These are phyloP conservation scores for Sesbania bispinosa DNA, from an alignment of 306 rosid genomes.

Conservation along the genomic window DNA sequence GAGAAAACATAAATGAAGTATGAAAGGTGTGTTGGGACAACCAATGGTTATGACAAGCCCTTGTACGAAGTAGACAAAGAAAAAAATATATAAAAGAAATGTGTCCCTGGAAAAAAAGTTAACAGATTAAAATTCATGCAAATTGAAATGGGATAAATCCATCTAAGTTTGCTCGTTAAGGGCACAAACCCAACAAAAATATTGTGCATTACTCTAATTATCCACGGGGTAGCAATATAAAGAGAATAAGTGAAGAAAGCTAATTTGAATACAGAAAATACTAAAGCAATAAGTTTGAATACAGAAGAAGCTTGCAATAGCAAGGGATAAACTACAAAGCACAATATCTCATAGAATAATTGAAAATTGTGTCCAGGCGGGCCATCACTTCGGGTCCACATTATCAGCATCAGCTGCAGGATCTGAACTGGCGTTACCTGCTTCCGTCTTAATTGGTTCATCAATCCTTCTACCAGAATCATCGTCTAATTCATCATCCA, in stretches of 20 bases:
- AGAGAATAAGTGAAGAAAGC: background rate
- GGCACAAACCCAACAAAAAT: conserved; percentile 16
- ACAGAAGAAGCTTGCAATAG: conserved; percentile 21
- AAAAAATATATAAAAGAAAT: background rate
- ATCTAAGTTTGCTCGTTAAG: conserved; percentile 7
- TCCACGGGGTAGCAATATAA: background rate
- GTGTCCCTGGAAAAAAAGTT: background rate
- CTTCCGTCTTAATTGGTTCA: conserved; percentile 57
- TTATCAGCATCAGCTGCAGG: conserved; percentile 42
- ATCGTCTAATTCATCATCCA: conserved; percentile 84
- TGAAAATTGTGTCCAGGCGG: conserved; percentile 3
- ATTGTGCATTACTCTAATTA: conserved; percentile 11
- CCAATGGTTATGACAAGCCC: no score
- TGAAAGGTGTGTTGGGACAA: no score
- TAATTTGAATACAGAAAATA: conserved; percentile 23
- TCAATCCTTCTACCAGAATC: conserved; percentile 67
- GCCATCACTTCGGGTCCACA: conserved; percentile 40
- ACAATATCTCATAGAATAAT: background rate
- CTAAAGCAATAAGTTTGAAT: background rate
- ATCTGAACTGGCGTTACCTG: conserved; percentile 29
- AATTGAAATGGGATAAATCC: background rate
- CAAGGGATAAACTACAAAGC: conserved; percentile 21
- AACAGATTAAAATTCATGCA: background rate
- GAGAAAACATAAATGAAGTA: no score
- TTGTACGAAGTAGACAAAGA: background rate